Evolutionary conservation across 345 rosid genomes (phyloP).

Genomic region (Syzygium jambos): DNA sequence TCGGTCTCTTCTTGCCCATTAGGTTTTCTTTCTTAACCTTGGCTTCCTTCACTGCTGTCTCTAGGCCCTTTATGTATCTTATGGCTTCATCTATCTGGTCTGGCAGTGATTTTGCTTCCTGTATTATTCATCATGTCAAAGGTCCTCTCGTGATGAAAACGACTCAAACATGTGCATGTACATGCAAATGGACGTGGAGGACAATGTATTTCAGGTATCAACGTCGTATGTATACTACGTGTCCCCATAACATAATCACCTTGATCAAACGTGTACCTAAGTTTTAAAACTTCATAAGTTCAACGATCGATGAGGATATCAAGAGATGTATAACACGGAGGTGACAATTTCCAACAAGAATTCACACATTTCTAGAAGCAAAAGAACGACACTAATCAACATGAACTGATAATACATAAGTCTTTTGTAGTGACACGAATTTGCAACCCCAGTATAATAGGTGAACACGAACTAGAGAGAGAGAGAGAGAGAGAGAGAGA

Average conservation of each 20-base stretch:
- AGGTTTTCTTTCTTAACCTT: constrained; percentile 24
- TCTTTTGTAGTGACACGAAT: neutral
- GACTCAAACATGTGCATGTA: neutral
- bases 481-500: neutral
- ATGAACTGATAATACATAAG: neutral
- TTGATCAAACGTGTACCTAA: neutral
- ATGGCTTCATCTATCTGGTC: constrained; percentile 51
- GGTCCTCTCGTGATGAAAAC: neutral
- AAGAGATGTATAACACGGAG: neutral
- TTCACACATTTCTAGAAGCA: neutral
- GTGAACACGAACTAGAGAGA: neutral
- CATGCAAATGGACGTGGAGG: neutral
- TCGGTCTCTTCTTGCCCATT: constrained; percentile 14
- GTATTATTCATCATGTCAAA: neutral
- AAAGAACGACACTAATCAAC: neutral
- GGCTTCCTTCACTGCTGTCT: constrained; percentile 18
- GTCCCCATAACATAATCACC: neutral
- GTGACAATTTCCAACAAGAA: neutral
- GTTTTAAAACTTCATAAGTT: neutral
- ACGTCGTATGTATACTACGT: neutral
- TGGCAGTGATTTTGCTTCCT: constrained; percentile 34
- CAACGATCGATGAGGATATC: neutral
- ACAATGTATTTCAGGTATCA: neutral
- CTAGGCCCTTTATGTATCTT: constrained; percentile 25
- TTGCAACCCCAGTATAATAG: neutral